phyloP scores from a whole-genome alignment of 805 yeast species.

The Kregervanrija delftensis region DNA sequence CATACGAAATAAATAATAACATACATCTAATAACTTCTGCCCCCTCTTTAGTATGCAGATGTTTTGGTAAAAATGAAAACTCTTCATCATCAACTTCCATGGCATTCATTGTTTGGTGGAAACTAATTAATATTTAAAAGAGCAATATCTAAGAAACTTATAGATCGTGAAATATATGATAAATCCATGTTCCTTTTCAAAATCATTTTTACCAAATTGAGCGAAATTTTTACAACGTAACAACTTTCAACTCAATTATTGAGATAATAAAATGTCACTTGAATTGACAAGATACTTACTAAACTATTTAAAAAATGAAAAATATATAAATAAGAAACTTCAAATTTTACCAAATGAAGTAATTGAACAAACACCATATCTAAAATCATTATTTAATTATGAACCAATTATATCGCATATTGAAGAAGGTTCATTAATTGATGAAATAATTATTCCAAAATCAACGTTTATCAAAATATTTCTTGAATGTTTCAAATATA shows the following conservation, averaged over 20 bases:
- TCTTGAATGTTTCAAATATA: slow-evolving; percentile 11
- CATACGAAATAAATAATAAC: neutral
- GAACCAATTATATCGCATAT: neutral
- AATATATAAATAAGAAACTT: neutral
- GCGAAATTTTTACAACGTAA: too few relatives aligned
- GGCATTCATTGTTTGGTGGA: too few relatives aligned
- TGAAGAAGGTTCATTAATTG: neutral
- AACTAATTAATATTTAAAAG: too few relatives aligned
- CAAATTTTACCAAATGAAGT: slow-evolving; percentile 5
- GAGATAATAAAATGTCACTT: too few relatives aligned
- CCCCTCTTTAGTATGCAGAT: slow-evolving; percentile 4
- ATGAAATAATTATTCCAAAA: slow-evolving; percentile 15
- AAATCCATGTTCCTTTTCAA: too few relatives aligned
- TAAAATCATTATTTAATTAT: neutral
- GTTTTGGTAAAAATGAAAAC: too few relatives aligned
- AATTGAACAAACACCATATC: neutral
- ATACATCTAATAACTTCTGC: slow-evolving; percentile 8
- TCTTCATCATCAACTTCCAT: too few relatives aligned
- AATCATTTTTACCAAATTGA: too few relatives aligned
- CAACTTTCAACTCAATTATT: too few relatives aligned
- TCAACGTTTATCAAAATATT: slow-evolving; percentile 11
- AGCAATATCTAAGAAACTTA: too few relatives aligned
- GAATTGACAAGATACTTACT: too few relatives aligned
- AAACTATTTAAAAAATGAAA: slow-evolving; percentile 16
- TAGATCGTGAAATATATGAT: too few relatives aligned